phyloP scores from a whole-genome alignment of 129 eudicot genomes.

The Saussurea involucrata region DNA sequence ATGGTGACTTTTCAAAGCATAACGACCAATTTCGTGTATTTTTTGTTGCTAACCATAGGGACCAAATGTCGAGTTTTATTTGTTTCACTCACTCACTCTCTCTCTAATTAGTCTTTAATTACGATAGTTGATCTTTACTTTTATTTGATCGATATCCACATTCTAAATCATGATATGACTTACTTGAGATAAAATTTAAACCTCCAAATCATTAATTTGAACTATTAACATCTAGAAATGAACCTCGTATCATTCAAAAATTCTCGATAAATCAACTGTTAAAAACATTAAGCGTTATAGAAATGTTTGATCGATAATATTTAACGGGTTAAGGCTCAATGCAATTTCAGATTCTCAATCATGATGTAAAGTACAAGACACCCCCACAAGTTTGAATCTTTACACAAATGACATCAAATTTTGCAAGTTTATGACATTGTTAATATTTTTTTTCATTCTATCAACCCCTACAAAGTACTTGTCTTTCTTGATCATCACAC shows the following conservation, averaged over 20 bases:
- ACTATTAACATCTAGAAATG: neutral
- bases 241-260: neutral
- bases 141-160: neutral
- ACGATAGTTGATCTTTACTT: neutral
- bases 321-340: neutral
- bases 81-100: neutral
- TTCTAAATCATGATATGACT: neutral
- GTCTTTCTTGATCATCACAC: conserved; percentile 61
- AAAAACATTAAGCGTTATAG: neutral
- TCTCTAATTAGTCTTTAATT: neutral
- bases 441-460: neutral
- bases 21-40: too few species aligned
- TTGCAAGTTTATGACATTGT: conserved; percentile 17
- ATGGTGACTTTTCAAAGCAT: neutral
- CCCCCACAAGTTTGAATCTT: conserved; percentile 17
- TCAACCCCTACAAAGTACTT: conserved; percentile 67
- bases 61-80: neutral
- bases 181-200: neutral
- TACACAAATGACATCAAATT: conserved; percentile 19
- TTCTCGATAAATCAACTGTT: neutral
- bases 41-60: neutral
- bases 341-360: conserved; percentile 6
- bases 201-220: neutral
- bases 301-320: neutral
- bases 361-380: conserved; percentile 17